Evolutionary conservation across 306 rosid genomes (phyloP), one percentile per base, ranked within the genome.

Genomic region (Quercus mongolica): DNA sequence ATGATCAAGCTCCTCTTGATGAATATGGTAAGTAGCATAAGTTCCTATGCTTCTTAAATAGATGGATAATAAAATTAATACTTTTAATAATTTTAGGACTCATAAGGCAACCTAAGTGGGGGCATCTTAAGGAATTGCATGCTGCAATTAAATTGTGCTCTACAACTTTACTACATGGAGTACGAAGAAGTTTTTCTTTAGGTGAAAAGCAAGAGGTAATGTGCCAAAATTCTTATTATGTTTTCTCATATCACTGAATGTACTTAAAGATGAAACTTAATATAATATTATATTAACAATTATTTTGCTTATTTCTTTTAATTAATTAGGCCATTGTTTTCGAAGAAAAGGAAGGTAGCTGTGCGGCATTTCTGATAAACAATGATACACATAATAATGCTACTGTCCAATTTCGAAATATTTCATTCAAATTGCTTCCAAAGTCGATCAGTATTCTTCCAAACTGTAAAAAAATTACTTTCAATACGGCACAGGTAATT

Each of bases 1-100:
- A 92, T 57, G 92, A 92, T 83, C 90, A 88, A 83, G 94, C 94
- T 68, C 94, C 97, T 23, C 87, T 92, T 5, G 93, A 90, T 77
- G 97, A 90, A 87, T 92, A 92, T 71, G 97, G 97, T 90, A 72
- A 77, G 74, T 62, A 38, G 5, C 51, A 30, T 46, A 49, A 56
- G 59, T 25, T 31, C 5, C 20, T 33, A 23, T 56, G 17, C 51
- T 65, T 71, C 0, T 12, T 71, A 19, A 3, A 1, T 26, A 5
- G 1, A 11, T 19, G 2, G n/a, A 14, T 21, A 28, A 15, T 20
- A 3, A 5, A 56, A 54, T 8, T 54, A 1, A 5, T 35, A 6
- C 14, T 6, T 10, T 4, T 57, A 2, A 41, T n/a, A 41, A n/a
- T 80, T 64, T 63, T 76, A 92, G 97, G 97, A n/a, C 77, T 87